Base-by-base conservation (phyloP, 495 filamentous ascomycete genomes). In the Penicillium salamii region DNA sequence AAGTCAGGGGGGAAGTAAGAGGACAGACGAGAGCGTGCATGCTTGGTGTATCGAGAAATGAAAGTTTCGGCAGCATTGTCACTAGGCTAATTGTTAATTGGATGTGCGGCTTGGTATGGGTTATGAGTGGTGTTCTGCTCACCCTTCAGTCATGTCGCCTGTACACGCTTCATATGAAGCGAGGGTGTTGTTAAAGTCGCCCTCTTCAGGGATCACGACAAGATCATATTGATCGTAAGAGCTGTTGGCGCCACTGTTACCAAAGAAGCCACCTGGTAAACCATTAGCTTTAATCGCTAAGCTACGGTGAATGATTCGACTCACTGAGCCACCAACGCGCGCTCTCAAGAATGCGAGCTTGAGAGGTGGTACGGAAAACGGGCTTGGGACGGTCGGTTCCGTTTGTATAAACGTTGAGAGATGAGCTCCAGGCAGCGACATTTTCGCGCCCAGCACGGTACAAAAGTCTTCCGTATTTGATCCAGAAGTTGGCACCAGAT, bases 401-500 rank as follows among this genome's bases (percentile, higher is more conserved):
- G 50, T 79, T 77, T 0, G 67, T 51, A 49, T 64, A 75, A 20
- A 66, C 57, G 49, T 69, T 71, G 20, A 71, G 50, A 39, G 58
- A 67, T 20, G 64, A 53, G 52, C 76, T 73, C 66, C 76, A 81
- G 2, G 62, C 53, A 11, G 72, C 50, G 37, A 76, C 63, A 31
- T 45, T 52, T 13, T 70, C 72, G 20, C 61, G 46, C 11, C 63
- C 59, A 2, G 78, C 69, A 28, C 74, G 73, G 50, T 72, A 79
- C 37, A 80, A 52, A 3, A 66, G 66, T 29, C 78, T 64, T 3
- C 78, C 78, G 37, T 81, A 81, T 19, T 70, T 62, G 43, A 70
- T 71, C 78, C 78, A 80, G 52, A 78, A 75, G 15, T 64, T 50
- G 1, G 74, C 73, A 24, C 78, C 78, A 13, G 77, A 61, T 17